These are phyloP conservation scores for Mortierella sp. DNA, from an alignment of 371 early-diverging fungal species.

Conservation along the genomic window DNA sequence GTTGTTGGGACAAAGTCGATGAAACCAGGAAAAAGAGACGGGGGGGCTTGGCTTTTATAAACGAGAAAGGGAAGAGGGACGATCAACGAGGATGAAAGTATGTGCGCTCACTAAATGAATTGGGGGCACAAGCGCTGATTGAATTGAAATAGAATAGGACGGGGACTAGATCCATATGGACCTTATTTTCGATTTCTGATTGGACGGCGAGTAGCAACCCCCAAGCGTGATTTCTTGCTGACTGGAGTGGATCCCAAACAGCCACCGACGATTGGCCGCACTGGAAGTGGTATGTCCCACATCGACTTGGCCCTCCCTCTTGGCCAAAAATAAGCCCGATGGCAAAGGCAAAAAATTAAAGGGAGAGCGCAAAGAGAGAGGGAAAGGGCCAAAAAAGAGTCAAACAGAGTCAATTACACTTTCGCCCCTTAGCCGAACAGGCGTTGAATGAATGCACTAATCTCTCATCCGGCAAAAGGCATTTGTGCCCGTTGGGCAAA, in stretches of 20 bases:
- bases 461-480: background rate
- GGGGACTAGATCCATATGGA: too few relatives aligned
- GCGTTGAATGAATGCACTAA: background rate
- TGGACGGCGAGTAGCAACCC: background rate
- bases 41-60: background rate
- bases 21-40: background rate
- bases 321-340: background rate
- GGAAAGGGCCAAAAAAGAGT: background rate
- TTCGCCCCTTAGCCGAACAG: background rate
- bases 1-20: conserved; percentile 24
- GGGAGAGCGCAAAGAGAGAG: background rate
- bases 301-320: background rate
- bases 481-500: background rate
- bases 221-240: background rate
- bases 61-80: background rate
- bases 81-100: background rate
- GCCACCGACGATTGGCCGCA: background rate
- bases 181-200: background rate
- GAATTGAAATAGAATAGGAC: background rate
- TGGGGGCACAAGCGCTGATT: background rate
- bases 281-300: background rate
- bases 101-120: background rate
- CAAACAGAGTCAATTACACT: background rate
- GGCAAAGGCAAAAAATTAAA: background rate
- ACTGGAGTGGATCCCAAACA: conserved; percentile 1